phyloP scores from a whole-genome alignment of 2,329 filamentous ascomycete genomes.

The Alternaria sp. region DNA sequence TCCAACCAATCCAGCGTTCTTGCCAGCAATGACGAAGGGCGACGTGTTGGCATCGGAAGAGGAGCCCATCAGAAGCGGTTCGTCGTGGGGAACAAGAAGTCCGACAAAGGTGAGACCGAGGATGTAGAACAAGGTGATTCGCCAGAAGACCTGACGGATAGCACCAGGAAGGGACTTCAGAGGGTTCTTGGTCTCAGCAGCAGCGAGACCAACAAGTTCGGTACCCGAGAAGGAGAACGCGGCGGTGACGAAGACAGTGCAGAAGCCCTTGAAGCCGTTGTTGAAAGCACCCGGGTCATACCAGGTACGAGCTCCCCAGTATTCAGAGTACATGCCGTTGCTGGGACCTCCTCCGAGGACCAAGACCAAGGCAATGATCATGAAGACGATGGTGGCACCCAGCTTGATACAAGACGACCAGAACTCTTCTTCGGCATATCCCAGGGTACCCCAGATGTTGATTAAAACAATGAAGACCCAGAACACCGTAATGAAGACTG shows the following conservation, averaged over 20 bases:
- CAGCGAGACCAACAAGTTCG: slow-evolving; percentile 68
- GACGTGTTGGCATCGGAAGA: slow-evolving; percentile 57
- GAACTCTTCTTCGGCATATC: slow-evolving; percentile 55
- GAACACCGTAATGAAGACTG: slow-evolving; percentile 52
- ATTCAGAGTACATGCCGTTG: slow-evolving; percentile 56
- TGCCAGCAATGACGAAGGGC: slow-evolving; percentile 73
- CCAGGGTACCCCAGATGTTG: slow-evolving; percentile 51
- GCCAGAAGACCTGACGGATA: slow-evolving; percentile 59
- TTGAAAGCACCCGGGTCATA: slow-evolving; percentile 62
- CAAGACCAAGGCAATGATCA: slow-evolving; percentile 61
- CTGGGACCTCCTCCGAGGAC: slow-evolving; percentile 65
- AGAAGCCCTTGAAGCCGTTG: slow-evolving; percentile 71
- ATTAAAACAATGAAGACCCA: slow-evolving; percentile 49
- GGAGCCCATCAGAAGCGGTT: slow-evolving; percentile 44
- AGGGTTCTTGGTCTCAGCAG: slow-evolving; percentile 67
- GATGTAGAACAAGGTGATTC: slow-evolving; percentile 57
- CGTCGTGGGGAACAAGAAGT: slow-evolving; percentile 51
- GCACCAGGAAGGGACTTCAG: slow-evolving; percentile 58
- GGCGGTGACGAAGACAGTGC: slow-evolving; percentile 69
- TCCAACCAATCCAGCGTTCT: slow-evolving; percentile 67
- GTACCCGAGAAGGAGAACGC: slow-evolving; percentile 71
- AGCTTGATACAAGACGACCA: slow-evolving; percentile 51
- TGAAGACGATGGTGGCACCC: slow-evolving; percentile 49
- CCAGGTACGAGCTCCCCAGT: slow-evolving; percentile 71
- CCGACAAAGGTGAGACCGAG: slow-evolving; percentile 56